Evolutionary conservation across 768 basidiomycete species (phyloP).

Genomic region (Lactifluus volemus): DNA sequence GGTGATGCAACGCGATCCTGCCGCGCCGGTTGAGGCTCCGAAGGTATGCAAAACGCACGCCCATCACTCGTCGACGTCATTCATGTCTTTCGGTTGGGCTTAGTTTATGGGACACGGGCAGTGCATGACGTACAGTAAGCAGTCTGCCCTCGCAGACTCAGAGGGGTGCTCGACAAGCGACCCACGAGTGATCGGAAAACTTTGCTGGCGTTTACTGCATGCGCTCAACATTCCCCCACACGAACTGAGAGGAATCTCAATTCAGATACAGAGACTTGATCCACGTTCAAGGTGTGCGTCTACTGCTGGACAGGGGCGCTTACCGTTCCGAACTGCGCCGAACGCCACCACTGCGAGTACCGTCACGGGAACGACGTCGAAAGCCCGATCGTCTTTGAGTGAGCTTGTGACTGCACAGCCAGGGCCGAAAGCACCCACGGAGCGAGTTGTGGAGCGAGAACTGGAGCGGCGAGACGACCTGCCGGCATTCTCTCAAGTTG

Average conservation of each 20-base stretch:
- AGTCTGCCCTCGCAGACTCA: constrained; percentile 47
- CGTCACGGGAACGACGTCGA: neutral
- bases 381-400: neutral
- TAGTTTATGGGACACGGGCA: constrained; percentile 90
- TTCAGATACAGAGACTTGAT: constrained; percentile 88
- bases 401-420: neutral
- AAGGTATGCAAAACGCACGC: constrained; percentile 47
- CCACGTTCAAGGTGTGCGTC: constrained; percentile 27
- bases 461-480: constrained; percentile 26
- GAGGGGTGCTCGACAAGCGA: constrained; percentile 70
- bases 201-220: constrained; percentile 67
- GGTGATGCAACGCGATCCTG: constrained; percentile 78
- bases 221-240: constrained; percentile 70
- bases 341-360: constrained; percentile 1
- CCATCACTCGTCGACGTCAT: neutral
- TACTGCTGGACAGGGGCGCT: constrained; percentile 46
- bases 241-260: constrained; percentile 87
- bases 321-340: constrained; percentile 45
- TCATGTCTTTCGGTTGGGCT: neutral
- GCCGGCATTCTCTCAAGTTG: constrained; percentile 71
- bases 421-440: neutral
- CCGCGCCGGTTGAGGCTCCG: constrained; percentile 80
- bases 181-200: constrained; percentile 56
- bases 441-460: neutral
- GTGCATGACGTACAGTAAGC: constrained; percentile 77